Evolutionary conservation across 306 rosid species (phyloP), one percentile per base, ranked within the genome.

Genomic region (Parietaria judaica): DNA sequence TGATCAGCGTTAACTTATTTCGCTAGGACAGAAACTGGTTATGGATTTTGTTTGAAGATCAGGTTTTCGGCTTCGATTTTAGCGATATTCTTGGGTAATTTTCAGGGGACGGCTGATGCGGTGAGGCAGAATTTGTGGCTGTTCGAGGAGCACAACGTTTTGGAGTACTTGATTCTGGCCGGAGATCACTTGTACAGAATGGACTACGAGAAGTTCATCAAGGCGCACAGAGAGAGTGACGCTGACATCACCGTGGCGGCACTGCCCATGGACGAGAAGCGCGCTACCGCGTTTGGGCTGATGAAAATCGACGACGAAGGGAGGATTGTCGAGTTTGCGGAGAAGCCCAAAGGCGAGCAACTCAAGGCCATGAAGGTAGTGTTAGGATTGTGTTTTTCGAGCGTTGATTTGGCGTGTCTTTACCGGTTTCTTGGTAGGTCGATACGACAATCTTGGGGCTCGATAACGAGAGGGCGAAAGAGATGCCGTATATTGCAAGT

Each of bases 291-390:
- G 4, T 94, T 94, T 54, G 95, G 97, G 69, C 72, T 94, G 60
- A 94, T 94, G 97, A 94, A 88, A 87, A 94, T 88, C 64, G 95
- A 94, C 64, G 99, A 94, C 54, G 99, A 88, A 73, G 97, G 99
- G 11, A 88, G 97, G 38, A 94, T 94, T 60, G 68, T 86, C 70
- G 97, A 94, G 70, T 94, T 94, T 70, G 69, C 99, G 0, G 97
- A 94, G 78, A 86, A 94, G 66, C 99, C 99, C 13, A 94, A 94
- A 68, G 97, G 97, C 63, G 99, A 94, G 60, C 97, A 88, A 65
- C 79, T 94, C 82, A 83, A 84, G 81, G 94, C 99, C 41, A 94
- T 94, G 99, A 78, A 78, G 84, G 97, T 85, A 59, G 51, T 50
- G 11, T 39, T 35, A 15, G 9, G 14, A 4, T 9, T n/a, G 14